These are phyloP conservation scores for Pelargonium fulgidum DNA, from an alignment of 441 rosid species.

Conservation along the genomic window DNA sequence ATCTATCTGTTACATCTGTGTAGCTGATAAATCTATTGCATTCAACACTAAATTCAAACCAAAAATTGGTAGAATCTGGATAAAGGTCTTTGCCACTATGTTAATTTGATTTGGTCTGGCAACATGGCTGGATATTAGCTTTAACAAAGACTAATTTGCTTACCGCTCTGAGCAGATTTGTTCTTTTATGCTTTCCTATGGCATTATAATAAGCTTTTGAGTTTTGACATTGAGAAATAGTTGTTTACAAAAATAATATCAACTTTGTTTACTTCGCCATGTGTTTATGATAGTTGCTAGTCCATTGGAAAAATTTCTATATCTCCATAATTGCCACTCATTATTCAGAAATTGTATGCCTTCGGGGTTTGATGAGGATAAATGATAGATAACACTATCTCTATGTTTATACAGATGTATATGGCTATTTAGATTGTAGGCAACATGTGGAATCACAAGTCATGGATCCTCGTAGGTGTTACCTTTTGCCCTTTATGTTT, in stretches of 20 bases:
- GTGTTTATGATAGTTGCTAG: not conserved
- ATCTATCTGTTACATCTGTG: not conserved
- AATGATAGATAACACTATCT: no score
- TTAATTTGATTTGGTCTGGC: not conserved
- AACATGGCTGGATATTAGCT: not conserved
- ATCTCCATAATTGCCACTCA: no score
- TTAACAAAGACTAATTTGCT: not conserved
- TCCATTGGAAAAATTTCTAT: no score
- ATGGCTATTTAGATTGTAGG: no score
- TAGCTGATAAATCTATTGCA: not conserved
- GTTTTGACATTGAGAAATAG: not conserved
- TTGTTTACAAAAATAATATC: not conserved
- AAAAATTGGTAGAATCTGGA: not conserved
- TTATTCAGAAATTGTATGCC: no score
- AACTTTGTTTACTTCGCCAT: not conserved
- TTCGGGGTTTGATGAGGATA: no score
- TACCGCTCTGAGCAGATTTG: not conserved
- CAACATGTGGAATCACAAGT: no score
- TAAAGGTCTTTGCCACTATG: not conserved
- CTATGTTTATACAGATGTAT: no score
- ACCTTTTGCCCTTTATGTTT: no score
- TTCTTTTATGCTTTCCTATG: not conserved
- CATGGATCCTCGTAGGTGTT: no score
- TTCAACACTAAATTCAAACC: not conserved
- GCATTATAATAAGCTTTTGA: not conserved